These are phyloP conservation scores for Paspalum notatum DNA, from an alignment of 176 grass and related monocot species.

Conservation along the genomic window DNA sequence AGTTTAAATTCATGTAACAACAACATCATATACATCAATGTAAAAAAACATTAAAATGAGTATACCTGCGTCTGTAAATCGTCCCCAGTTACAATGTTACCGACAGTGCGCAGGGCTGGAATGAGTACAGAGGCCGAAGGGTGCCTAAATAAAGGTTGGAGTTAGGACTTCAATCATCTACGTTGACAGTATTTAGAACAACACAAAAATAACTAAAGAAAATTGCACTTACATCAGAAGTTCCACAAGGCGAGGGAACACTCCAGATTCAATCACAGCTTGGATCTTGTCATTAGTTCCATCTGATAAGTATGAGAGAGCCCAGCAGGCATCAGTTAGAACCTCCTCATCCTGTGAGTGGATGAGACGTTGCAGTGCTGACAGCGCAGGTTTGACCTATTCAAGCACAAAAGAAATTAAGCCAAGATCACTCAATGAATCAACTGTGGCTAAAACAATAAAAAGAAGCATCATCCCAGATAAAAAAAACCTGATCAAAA, in stretches of 20 bases:
- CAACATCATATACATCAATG: slow-evolving; percentile 4
- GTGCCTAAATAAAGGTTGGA: slow-evolving; percentile 58
- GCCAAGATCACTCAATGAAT: slow-evolving; percentile 9
- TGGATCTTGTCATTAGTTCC: slow-evolving; percentile 99
- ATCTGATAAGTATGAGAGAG: slow-evolving; percentile 90
- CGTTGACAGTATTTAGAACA: neutral
- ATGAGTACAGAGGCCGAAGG: slow-evolving; percentile 89
- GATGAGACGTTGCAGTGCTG: slow-evolving; percentile 84
- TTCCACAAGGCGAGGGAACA: slow-evolving; percentile 87
- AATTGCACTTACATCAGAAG: slow-evolving; percentile 72
- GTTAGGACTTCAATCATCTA: slow-evolving; percentile 11
- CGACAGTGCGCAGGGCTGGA: slow-evolving; percentile 90
- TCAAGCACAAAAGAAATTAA: slow-evolving; percentile 29
- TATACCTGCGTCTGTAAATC: slow-evolving; percentile 94
- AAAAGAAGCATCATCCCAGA: neutral
- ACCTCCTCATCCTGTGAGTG: slow-evolving; percentile 94
- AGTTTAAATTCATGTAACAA: slow-evolving; percentile 3
- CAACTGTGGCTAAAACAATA: neutral
- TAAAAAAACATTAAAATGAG: neutral
- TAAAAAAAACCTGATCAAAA: slow-evolving; percentile 77
- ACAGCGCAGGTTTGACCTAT: slow-evolving; percentile 82
- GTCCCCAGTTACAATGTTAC: slow-evolving; percentile 97
- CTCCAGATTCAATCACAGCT: slow-evolving; percentile 84
- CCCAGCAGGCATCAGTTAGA: slow-evolving; percentile 95
- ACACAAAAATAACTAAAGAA: neutral